A percentile compares a stretch with the other conserved stretches of the same genome.
Evolutionary conservation across 2,329 filamentous ascomycete species (phyloP).

Genomic region (Verticillium isaacii): DNA sequence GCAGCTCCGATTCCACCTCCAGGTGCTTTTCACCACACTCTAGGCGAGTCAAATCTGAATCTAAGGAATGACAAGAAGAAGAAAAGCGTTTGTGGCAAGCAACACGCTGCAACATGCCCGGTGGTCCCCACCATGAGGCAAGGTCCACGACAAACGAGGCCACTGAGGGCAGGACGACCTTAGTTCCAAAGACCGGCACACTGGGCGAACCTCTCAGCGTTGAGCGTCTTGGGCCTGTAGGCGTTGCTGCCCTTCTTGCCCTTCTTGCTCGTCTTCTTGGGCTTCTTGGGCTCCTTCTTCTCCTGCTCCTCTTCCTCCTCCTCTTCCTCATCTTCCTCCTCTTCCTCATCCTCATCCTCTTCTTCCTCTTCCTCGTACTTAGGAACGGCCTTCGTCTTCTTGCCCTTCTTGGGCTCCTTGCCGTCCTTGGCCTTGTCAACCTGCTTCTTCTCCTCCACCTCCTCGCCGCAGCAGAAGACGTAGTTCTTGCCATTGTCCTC

Average conservation of each 20-base stretch:
- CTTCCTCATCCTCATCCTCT: not conserved
- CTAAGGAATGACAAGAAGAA: not conserved
- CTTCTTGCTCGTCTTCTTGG: not conserved
- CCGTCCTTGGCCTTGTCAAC: not conserved
- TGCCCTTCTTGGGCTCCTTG: not conserved
- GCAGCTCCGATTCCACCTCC: no score
- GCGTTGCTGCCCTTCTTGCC: not conserved
- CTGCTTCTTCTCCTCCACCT: not conserved
- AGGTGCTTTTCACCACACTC: no score
- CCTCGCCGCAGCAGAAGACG: conserved; percentile 5
- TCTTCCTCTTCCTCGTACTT: not conserved
- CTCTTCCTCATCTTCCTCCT: not conserved
- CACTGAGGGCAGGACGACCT: not conserved
- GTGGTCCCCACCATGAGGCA: no score
- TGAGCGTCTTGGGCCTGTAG: not conserved
- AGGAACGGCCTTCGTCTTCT: not conserved
- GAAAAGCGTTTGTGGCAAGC: not conserved
- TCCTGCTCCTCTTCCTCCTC: no score
- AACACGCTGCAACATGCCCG: no score
- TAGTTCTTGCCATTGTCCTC: conserved; percentile 6
- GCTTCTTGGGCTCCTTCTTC: not conserved
- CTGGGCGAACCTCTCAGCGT: not conserved
- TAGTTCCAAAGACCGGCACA: not conserved
- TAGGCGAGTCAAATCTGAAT: not conserved
- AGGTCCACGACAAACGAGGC: no score